These are phyloP conservation scores for Oryza meridionalis DNA, from an alignment of 176 grass and related monocot genomes.

Conservation along the genomic window DNA sequence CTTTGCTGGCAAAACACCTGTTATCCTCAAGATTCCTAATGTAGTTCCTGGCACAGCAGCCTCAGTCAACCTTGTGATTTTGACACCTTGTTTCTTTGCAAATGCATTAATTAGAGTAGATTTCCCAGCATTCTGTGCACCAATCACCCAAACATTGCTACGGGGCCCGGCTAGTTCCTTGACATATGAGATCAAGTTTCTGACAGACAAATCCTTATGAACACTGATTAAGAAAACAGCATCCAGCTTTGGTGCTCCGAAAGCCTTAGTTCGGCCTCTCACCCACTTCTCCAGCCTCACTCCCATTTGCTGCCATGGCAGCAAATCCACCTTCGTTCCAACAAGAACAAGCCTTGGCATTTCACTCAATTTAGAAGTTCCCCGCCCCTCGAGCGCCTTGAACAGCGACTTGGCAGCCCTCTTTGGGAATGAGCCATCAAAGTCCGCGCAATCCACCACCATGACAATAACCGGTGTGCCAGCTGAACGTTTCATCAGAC, in stretches of 20 bases:
- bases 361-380: constrained; percentile 59
- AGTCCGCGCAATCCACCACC: constrained; percentile 89
- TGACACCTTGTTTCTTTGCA: constrained; percentile 80
- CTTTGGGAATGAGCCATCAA: constrained; percentile 93
- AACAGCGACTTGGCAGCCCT: constrained; percentile 77
- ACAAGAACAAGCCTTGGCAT: constrained; percentile 83
- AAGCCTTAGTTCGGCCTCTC: constrained; percentile 72
- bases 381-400: constrained; percentile 66
- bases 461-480: constrained; percentile 73
- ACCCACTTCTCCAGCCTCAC: constrained; percentile 84
- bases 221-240: constrained; percentile 78
- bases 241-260: constrained; percentile 79
- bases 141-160: constrained; percentile 96
- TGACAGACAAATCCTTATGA: constrained; percentile 82
- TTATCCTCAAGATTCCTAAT: constrained; percentile 80
- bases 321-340: constrained; percentile 76
- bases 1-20: constrained; percentile 86
- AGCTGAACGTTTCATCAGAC: constrained; percentile 68
- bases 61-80: constrained; percentile 77
- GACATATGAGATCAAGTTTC: constrained; percentile 79
- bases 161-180: constrained; percentile 81
- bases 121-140: constrained; percentile 96
- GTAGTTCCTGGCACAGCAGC: constrained; percentile 89
- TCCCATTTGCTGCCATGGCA: constrained; percentile 79
- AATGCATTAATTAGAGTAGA: constrained; percentile 94